Conservation (phyloP, 768 basidiomycete genomes). For the Chalciporus sphaerocephalus region DNA sequence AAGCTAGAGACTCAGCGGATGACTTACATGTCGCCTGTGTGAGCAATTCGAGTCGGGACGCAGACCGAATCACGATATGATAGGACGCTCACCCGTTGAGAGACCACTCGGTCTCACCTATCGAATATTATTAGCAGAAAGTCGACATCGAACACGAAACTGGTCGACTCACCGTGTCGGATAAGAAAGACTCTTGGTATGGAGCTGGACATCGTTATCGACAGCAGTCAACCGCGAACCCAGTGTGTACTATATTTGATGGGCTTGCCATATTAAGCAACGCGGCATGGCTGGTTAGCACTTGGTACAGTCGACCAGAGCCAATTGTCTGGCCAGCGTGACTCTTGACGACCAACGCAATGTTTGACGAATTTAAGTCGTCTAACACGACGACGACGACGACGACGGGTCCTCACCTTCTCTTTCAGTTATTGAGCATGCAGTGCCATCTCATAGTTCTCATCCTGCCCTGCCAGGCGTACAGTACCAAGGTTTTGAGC, state of each 20-base stretch:
- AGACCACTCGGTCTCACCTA: slow-evolving; percentile 95
- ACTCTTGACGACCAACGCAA: slow-evolving; percentile 21
- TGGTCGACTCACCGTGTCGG: slow-evolving; percentile 57
- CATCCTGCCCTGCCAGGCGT: slow-evolving; percentile 50
- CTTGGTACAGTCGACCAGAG: background rate
- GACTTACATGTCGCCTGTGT: slow-evolving; percentile 57
- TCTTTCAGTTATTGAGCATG: slow-evolving; percentile 78
- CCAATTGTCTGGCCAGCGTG: background rate
- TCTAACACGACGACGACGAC: background rate
- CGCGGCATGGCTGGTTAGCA: background rate
- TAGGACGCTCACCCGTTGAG: slow-evolving; percentile 59
- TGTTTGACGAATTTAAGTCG: slow-evolving; percentile 67
- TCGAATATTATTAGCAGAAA: background rate
- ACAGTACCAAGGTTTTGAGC: slow-evolving; percentile 88
- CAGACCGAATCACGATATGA: background rate
- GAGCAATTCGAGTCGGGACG: slow-evolving; percentile 6
- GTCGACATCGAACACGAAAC: slow-evolving; percentile 4
- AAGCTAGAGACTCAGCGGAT: background rate
- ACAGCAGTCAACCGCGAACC: background rate
- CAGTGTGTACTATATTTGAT: too few species aligned
- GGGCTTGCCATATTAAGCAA: background rate
- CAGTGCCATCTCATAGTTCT: slow-evolving; percentile 44
- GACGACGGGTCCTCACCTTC: slow-evolving; percentile 1
- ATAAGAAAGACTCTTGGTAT: slow-evolving; percentile 77
- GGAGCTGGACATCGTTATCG: slow-evolving; percentile 36